These are phyloP conservation scores for Aspergillus amoenus DNA, from an alignment of 2,329 filamentous ascomycete genomes.

Conservation along the genomic window DNA sequence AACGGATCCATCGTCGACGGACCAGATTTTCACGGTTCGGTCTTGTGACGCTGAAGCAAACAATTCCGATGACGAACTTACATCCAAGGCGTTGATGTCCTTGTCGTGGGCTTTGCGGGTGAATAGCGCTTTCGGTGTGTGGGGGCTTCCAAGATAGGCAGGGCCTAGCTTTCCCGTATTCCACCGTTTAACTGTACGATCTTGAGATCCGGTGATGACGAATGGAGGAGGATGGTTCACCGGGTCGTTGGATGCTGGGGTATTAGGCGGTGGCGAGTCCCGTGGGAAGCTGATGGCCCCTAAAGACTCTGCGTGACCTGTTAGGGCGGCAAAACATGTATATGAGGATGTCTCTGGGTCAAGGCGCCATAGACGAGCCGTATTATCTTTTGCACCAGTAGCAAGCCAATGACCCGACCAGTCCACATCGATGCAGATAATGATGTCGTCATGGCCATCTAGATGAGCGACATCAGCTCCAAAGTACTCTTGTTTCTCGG, in stretches of 20 bases:
- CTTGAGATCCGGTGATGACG: constrained; percentile 88
- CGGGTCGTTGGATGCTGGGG: constrained; percentile 69
- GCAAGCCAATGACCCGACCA: constrained; percentile 97
- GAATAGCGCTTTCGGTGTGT: constrained; percentile 61
- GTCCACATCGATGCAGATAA: constrained; percentile 90
- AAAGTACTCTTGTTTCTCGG: constrained; percentile 62
- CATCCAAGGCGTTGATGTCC: constrained; percentile 92
- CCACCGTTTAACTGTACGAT: constrained; percentile 94
- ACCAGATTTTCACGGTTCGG: constrained; percentile 96
- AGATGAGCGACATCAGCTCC: constrained; percentile 84
- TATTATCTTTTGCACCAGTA: constrained; percentile 96
- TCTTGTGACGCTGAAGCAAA: constrained; percentile 98
- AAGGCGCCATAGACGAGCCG: constrained; percentile 83
- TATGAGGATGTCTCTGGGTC: constrained; percentile 74
- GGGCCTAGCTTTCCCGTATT: constrained; percentile 67
- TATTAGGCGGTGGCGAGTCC: constrained; percentile 64
- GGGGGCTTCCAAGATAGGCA: constrained; percentile 40
- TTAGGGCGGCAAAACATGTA: constrained; percentile 77
- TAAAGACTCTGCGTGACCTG: constrained; percentile 90
- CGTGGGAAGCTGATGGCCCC: constrained; percentile 85
- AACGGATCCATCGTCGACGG: constrained; percentile 81
- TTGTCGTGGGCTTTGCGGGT: constrained; percentile 97
- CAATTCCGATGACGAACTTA: constrained; percentile 70
- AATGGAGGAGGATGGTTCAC: constrained; percentile 79
- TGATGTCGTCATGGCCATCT: constrained; percentile 90